Evolutionary conservation across 1,284 basidiomycete species (phyloP), one percentile per base, ranked within the genome.

Genomic region (Melampsora americana): DNA sequence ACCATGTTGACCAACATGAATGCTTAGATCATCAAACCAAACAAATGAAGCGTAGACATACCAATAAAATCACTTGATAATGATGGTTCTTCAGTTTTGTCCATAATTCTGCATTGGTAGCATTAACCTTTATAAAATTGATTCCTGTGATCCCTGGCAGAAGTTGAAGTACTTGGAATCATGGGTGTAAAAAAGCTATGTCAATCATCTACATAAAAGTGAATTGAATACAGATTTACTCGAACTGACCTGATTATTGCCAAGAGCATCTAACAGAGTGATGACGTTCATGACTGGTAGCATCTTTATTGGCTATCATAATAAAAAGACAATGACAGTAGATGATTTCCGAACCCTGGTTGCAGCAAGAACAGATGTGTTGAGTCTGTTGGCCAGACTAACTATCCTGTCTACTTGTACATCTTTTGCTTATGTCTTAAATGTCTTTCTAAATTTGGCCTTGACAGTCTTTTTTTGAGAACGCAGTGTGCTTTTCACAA

Each of bases 311-410:
- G n/a, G 26, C 12, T 23, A 67, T 3, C 23, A n/a, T 5, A 48
- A n/a, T 12, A 66, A 48, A 30, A 48, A 67, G 4, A n/a, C 30
- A 20, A 18, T 11, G 26, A 50, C 23, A 23, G 35, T 69, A 18
- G n/a, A n/a, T 28, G 67, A 69, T 18, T 67, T 67, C 23, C 42
- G 0, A 48, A 67, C 35, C 12, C 66, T n/a, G 14, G 66, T 68
- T 11, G 46, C 66, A 20, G 30, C 46, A 20, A 68, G 66, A 18
- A 68, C 42, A 23, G 56, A 53, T 3, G 28, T 68, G 35, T 68
- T 53, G 46, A 48, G 30, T 11, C 66, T 30, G 23, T 56, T 28
- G 18, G 56, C 11, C 5, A 68, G 66, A 53, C 56, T 68, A 11
- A 56, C 26, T 5, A 68, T n/a, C 0, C 23, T 46, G 0, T 68